Base-by-base conservation (phyloP, 805 yeast genomes). In the Teunomyces pallodes region DNA sequence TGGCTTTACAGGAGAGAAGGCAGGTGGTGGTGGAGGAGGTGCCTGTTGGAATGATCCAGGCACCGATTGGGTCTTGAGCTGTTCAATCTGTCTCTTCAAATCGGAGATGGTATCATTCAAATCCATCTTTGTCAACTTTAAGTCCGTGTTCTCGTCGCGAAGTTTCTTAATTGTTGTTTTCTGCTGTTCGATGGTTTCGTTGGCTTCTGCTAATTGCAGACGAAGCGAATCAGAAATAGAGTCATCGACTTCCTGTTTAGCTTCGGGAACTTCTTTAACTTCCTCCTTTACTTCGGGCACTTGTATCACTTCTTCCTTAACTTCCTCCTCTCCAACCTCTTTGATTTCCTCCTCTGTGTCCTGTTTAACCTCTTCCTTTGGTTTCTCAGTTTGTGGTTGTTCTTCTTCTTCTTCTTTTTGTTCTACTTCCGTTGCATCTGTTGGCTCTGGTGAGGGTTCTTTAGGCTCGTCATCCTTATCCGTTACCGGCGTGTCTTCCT, bases 91-190 rank as follows among this genome's bases (percentile, higher is more conserved):
- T 9, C 46, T 48, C 50, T 71, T 65, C 10, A 73, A 56, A 13
- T 62, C 70, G 3, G 52, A 30, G 2, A 72, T 61, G 42, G 59
- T 59, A 43, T 73, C 76, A 17, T 65, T 56, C 45, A 70, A 57
- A 46, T 71, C 76, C 75, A 72, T 66, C 36, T 60, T 58, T 9
- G 62, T 56, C 28, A 73, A 62, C 49, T 73, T 72, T 47, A 73
- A 63, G 47, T 71, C 74, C 16, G 77, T 70, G 49, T 71, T 71
- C 48, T 71, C 75, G 49, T 71, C 74, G 35, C 76, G 60, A 32
- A 72, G 57, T 43, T 62, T 66, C 42, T 57, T 60, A 39, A 73
- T 72, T 32, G 74, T 71, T 27, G 49, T 56, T 45, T 65, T 62
- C 35, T 70, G 76, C 33, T 54, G 59, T 29, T 57, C 61, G 9